These are phyloP conservation scores for Onygena corvina DNA, from an alignment of 2,329 filamentous ascomycete genomes.

Conservation along the genomic window DNA sequence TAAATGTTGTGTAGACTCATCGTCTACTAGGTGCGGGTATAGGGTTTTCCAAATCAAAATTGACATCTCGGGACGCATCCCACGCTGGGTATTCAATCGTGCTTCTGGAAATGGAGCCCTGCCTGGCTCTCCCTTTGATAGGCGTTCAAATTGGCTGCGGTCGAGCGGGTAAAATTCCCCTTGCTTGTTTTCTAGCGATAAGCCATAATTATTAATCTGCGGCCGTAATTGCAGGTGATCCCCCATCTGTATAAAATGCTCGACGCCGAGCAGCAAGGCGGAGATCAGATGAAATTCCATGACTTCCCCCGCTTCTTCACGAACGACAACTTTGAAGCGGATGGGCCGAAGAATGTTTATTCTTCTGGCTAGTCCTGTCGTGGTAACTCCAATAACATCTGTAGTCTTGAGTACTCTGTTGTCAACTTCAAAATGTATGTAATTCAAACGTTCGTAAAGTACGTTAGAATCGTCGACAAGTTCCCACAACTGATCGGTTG, in stretches of 20 bases:
- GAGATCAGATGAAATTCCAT: constrained; percentile 56
- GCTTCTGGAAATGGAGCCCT: constrained; percentile 25
- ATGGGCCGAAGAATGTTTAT: constrained; percentile 42
- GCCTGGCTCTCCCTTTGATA: background rate
- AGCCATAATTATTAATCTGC: constrained; percentile 48
- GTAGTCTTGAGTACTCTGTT: constrained; percentile 39
- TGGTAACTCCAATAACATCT: constrained; percentile 57
- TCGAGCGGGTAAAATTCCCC: constrained; percentile 42
- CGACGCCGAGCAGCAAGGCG: constrained; percentile 42
- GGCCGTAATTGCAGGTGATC: constrained; percentile 63
- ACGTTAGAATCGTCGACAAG: background rate
- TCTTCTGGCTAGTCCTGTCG: constrained; percentile 56
- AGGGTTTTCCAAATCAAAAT: constrained; percentile 45
- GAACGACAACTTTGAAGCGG: constrained; percentile 47
- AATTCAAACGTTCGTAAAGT: background rate
- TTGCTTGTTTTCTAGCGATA: constrained; percentile 52
- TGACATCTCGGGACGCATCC: constrained; percentile 55
- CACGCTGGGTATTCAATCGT: constrained; percentile 46
- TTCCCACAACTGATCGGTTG: background rate
- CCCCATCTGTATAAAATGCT: constrained; percentile 58
- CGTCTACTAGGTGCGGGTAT: constrained; percentile 47
- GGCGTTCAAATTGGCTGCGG: constrained; percentile 51
- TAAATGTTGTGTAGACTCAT: constrained; percentile 25
- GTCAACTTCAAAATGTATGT: constrained; percentile 26
- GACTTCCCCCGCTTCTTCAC: constrained; percentile 64